Base-by-base conservation (phyloP, 306 rosid species). In the Hippophae tibetana region DNA sequence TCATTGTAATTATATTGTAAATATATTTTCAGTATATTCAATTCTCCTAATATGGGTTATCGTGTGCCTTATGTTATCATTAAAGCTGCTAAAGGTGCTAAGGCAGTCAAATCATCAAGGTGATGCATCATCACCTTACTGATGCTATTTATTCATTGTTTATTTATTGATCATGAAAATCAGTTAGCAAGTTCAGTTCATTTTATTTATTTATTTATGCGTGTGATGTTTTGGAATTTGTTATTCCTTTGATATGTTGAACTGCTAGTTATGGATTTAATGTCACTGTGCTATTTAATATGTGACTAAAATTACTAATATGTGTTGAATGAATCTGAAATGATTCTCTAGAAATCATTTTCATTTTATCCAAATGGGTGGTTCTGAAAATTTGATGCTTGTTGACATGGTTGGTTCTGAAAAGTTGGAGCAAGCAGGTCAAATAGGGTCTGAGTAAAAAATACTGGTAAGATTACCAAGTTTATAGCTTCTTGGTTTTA, bases 391-490 rank as follows among this genome's bases (percentile, higher is more conserved):
- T 18, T 70, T 93, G 65, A 93, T 93, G 94, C 99, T 93, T 46
- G 97, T 93, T 6, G 99, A 93, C 74, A 93, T 93, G 99, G 99
- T 97, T 18, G 99, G 99, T 58, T 93, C 99, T 9, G 99, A 93
- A 65, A 89, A 93, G 53, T 88, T 93, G 13, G 99, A 93, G 69
- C 97, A 89, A 82, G 99, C 99, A 54, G 99, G 97, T 60, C 99
- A 93, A 82, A 69, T 66, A 72, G 99, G 99, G 26, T 82, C 84
- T 54, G 99, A 93, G 76, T 97, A 97, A 57, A 93, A 93, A 88
- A 84, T 93, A 97, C 99, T 88, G 99, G 99, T 85, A 65, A 48
- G 38, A 31, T 31, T 31, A 31, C 38, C 38, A 31, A 18, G 23
- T 18, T 18, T 18, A 18, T 18, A 18, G 23, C 23, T 18, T 18